Evolutionary conservation across 306 rosid genomes (phyloP).

Genomic region (Lablab purpureus): DNA sequence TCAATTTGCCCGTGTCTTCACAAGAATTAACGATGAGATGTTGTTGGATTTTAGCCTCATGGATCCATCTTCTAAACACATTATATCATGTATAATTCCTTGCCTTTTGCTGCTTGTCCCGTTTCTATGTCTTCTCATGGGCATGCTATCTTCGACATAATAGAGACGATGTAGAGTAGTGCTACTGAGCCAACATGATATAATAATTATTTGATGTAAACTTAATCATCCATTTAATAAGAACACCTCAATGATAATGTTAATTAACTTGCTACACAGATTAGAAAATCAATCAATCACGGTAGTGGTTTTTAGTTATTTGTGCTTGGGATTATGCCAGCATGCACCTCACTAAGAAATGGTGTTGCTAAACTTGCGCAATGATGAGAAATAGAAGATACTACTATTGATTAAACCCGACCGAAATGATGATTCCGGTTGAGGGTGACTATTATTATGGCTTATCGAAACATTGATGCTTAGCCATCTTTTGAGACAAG

Average conservation of each 20-base stretch:
- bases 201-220: not conserved
- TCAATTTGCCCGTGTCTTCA: constrained; percentile 41
- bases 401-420: constrained; percentile 48
- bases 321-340: constrained; percentile 38
- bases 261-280: constrained; percentile 8
- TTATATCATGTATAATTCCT: constrained; percentile 18
- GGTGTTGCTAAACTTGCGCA: constrained; percentile 20
- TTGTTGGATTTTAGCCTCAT: constrained; percentile 28
- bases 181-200: constrained; percentile 39
- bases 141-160: constrained; percentile 21
- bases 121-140: constrained; percentile 15
- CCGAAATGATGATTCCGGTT: constrained; percentile 46
- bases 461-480: constrained; percentile 48
- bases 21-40: constrained; percentile 14
- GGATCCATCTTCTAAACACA: constrained; percentile 30
- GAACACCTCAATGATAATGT: not conserved
- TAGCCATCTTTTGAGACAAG: constrained; percentile 43
- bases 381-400: constrained; percentile 40
- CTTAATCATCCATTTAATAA: not conserved
- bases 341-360: constrained; percentile 33
- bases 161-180: constrained; percentile 14
- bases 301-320: constrained; percentile 11
- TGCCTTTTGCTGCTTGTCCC: constrained; percentile 34
- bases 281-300: constrained; percentile 32
- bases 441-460: constrained; percentile 39